phyloP scores from a whole-genome alignment of 176 grass and related monocot species.

The Luzula sylvatica region DNA sequence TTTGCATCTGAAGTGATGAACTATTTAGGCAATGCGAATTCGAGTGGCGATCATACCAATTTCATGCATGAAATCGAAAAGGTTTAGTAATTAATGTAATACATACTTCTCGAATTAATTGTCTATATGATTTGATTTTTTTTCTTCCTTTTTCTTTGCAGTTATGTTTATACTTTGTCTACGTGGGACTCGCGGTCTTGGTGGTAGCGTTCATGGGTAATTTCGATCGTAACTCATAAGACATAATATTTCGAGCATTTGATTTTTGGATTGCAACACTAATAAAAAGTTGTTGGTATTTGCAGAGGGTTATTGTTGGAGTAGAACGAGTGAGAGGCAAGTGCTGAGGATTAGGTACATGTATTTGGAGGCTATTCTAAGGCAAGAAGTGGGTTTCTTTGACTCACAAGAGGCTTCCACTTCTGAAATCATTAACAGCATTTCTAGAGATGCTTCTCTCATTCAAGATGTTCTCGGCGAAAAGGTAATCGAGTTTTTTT shows the following conservation, averaged over 20 bases:
- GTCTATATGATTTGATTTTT: background rate
- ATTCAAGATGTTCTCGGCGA: constrained; percentile 99
- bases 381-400: constrained; percentile 93
- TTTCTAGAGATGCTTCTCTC: constrained; percentile 80
- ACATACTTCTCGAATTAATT: background rate
- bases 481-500: constrained; percentile 41
- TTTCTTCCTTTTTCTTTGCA: constrained; percentile 26
- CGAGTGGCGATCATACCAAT: constrained; percentile 16
- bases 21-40: constrained; percentile 49
- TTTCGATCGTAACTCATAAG: background rate
- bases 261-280: background rate
- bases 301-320: constrained; percentile 98
- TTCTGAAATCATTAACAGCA: constrained; percentile 93
- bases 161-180: constrained; percentile 84
- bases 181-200: constrained; percentile 72
- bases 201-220: constrained; percentile 91
- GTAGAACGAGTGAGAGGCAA: constrained; percentile 97
- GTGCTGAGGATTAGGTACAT: constrained; percentile 78
- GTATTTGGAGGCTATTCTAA: constrained; percentile 87
- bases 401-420: constrained; percentile 93
- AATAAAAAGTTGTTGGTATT: background rate
- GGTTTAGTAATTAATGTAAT: constrained; percentile 21
- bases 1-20: constrained; percentile 97
- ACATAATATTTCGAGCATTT: background rate
- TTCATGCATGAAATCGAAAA: constrained; percentile 92